Percentiles rank a stretch among this genome's conserved stretches.
Evolutionary conservation across 208 protist species (phyloP).

Genomic region (Leptomonas pyrrhocoris): DNA sequence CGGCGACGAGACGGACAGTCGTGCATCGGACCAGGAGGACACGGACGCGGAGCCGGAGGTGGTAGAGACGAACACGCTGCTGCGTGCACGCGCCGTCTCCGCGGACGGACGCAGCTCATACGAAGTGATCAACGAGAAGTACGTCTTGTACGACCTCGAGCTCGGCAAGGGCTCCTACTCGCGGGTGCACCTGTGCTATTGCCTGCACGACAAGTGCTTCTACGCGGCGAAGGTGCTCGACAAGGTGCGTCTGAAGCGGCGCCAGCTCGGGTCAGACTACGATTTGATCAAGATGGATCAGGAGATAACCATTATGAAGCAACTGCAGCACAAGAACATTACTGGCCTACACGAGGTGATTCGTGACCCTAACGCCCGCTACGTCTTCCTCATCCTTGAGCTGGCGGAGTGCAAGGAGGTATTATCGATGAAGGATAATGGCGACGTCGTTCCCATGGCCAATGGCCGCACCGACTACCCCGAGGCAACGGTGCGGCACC

Average conservation of each 20-base stretch:
- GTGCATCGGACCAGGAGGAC: neutral
- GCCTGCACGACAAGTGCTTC: slow-evolving; percentile 42
- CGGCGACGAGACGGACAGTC: neutral
- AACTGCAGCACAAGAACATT: slow-evolving; percentile 92
- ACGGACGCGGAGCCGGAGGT: slow-evolving; percentile 13
- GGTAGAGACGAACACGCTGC: slow-evolving; percentile 23
- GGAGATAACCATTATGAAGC: slow-evolving; percentile 94
- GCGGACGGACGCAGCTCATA: slow-evolving; percentile 18
- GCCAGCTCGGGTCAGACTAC: slow-evolving; percentile 38
- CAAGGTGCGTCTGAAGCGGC: slow-evolving; percentile 38
- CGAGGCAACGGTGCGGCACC: slow-evolving; percentile 35
- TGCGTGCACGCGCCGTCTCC: slow-evolving; percentile 1
- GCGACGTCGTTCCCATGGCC: slow-evolving; percentile 41
- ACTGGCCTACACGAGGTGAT: slow-evolving; percentile 93
- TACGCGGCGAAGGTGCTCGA: slow-evolving; percentile 74
- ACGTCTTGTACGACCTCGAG: slow-evolving; percentile 61
- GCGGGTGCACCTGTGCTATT: slow-evolving; percentile 67
- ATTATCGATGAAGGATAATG: slow-evolving; percentile 49
- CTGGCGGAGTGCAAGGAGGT: slow-evolving; percentile 68
- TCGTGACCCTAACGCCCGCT: slow-evolving; percentile 82
- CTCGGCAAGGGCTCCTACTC: slow-evolving; percentile 71
- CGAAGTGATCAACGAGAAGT: slow-evolving; percentile 66
- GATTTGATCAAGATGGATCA: slow-evolving; percentile 43
- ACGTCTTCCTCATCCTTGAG: slow-evolving; percentile 89
- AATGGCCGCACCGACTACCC: slow-evolving; percentile 32